Conservation (phyloP, 805 yeast genomes). For the Sugiyamaella floridensis region DNA sequence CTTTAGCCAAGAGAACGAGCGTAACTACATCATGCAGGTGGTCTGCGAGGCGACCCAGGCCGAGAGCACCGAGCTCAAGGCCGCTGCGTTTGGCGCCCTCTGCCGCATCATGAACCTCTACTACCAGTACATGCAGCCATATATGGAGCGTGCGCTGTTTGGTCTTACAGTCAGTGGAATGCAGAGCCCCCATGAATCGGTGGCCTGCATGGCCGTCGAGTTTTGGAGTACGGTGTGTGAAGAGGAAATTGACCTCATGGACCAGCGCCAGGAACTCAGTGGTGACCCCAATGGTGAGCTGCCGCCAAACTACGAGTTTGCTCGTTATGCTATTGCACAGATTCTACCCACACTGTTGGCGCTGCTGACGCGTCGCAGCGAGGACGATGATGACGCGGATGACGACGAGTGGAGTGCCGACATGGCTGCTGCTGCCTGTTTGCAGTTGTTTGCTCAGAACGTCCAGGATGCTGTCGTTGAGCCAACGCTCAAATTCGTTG, state of each 20-base stretch:
- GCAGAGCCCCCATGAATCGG: slow-evolving; percentile 76
- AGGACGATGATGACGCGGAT: slow-evolving; percentile 67
- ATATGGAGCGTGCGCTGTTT: slow-evolving; percentile 95
- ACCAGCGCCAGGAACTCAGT: slow-evolving; percentile 42
- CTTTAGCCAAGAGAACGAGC: slow-evolving; percentile 88
- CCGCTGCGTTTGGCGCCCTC: slow-evolving; percentile 91
- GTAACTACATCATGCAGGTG: slow-evolving; percentile 96
- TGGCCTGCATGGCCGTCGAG: slow-evolving; percentile 97
- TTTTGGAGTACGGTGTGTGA: slow-evolving; percentile 99
- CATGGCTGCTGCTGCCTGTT: slow-evolving; percentile 98
- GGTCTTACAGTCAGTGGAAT: slow-evolving; percentile 83
- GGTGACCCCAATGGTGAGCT: slow-evolving; percentile 38
- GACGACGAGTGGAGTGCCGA: slow-evolving; percentile 94
- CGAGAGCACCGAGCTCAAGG: slow-evolving; percentile 70
- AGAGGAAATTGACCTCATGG: slow-evolving; percentile 78
- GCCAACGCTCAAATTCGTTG: slow-evolving; percentile 80
- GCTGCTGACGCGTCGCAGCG: slow-evolving; percentile 80
- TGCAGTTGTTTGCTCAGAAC: slow-evolving; percentile 87
- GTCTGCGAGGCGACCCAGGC: slow-evolving; percentile 99
- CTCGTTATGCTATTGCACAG: slow-evolving; percentile 72
- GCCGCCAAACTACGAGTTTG: slow-evolving; percentile 65
- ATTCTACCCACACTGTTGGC: slow-evolving; percentile 81
- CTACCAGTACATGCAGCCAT: slow-evolving; percentile 82
- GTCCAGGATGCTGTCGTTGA: slow-evolving; percentile 81
- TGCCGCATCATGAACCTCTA: slow-evolving; percentile 87